Evolutionary conservation across 2,329 filamentous ascomycete species (phyloP).

Genomic region (Stromatinia cepivora): DNA sequence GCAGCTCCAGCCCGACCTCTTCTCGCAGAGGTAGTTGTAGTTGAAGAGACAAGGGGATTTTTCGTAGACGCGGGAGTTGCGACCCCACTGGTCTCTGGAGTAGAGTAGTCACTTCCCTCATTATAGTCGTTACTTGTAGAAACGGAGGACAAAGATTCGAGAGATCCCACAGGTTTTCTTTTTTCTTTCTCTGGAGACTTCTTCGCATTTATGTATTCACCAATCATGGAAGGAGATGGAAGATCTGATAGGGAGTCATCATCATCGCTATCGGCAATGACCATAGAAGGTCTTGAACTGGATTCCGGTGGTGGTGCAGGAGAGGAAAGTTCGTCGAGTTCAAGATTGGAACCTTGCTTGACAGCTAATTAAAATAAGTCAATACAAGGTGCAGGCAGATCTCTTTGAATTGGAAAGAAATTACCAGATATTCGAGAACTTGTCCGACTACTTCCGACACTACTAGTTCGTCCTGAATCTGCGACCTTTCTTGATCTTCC

Average conservation of each 20-base stretch:
- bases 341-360: conserved; percentile 30
- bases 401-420: conserved; percentile 9
- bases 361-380: conserved; percentile 28
- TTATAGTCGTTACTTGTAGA: conserved; percentile 44
- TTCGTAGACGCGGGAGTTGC: conserved; percentile 49
- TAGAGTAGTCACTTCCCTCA: conserved; percentile 55
- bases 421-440: conserved; percentile 35
- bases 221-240: conserved; percentile 26
- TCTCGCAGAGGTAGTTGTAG: conserved; percentile 31
- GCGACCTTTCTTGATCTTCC: conserved; percentile 31
- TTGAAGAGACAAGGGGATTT: conserved; percentile 28
- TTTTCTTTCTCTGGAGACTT: conserved; percentile 15
- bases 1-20: conserved; percentile 30
- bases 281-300: background rate
- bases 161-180: conserved; percentile 34
- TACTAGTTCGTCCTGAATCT: conserved; percentile 25
- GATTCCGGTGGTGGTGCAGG: conserved; percentile 6
- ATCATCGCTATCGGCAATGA: conserved; percentile 22
- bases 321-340: conserved; percentile 20
- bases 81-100: conserved; percentile 60
- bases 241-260: conserved; percentile 30
- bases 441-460: conserved; percentile 25
- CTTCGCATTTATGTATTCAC: conserved; percentile 26
- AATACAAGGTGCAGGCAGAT: background rate
- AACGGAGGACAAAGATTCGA: conserved; percentile 45